phyloP scores from a whole-genome alignment of 2,329 filamentous ascomycete species.

The Pseudogymnoascus destructans region DNA sequence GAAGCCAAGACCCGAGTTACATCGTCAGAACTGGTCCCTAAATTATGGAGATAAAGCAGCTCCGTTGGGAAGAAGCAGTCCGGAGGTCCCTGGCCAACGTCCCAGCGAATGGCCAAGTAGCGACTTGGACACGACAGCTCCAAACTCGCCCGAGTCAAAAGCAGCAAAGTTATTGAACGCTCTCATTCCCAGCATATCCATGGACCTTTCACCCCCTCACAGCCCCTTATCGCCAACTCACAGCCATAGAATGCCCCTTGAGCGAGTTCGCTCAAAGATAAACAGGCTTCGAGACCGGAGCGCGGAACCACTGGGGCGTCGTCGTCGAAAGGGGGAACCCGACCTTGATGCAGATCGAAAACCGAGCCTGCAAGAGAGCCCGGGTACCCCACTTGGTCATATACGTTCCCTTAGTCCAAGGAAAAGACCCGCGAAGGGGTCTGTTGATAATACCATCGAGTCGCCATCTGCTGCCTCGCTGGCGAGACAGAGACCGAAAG shows the following conservation, averaged over 20 bases:
- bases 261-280: constrained; percentile 29
- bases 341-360: not conserved
- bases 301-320: constrained; percentile 3
- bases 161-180: constrained; percentile 20
- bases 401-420: constrained; percentile 37
- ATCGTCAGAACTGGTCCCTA: constrained; percentile 1
- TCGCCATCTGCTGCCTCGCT: not conserved
- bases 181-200: constrained; percentile 45
- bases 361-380: not conserved
- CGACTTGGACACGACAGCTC: constrained; percentile 31
- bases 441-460: not conserved
- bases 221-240: constrained; percentile 43
- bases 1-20: not conserved
- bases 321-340: not conserved
- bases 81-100: constrained; percentile 34
- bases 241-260: constrained; percentile 39
- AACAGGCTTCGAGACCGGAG: constrained; percentile 24
- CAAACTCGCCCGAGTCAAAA: constrained; percentile 22
- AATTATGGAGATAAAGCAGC: not conserved
- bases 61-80: constrained; percentile 25
- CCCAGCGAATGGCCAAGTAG: not conserved
- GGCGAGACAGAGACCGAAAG: constrained; percentile 27
- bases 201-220: constrained; percentile 48
- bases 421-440: not conserved
- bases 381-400: not conserved